These are phyloP conservation scores for Diplodia sapinea DNA, from an alignment of 2,329 filamentous ascomycete species.

Conservation along the genomic window DNA sequence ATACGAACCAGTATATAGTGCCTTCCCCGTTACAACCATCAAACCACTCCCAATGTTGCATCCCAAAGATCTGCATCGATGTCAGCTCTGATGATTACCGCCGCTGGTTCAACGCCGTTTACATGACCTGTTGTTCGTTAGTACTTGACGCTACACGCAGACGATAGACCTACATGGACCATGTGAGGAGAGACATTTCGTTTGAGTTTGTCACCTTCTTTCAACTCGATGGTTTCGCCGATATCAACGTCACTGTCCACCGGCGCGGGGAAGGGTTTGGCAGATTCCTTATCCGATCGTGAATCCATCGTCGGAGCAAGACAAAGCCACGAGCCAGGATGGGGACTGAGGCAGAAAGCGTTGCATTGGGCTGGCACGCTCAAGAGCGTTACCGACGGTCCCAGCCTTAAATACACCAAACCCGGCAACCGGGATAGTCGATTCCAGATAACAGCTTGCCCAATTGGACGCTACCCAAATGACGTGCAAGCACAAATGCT, in stretches of 20 bases:
- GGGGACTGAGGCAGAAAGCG: background rate
- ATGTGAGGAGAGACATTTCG: background rate
- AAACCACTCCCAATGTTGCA: conserved; percentile 43
- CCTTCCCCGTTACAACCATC: conserved; percentile 42
- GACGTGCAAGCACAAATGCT: background rate
- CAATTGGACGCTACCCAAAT: background rate
- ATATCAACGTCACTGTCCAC: background rate
- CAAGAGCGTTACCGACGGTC: background rate
- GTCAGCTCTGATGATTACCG: background rate
- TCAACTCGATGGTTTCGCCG: background rate
- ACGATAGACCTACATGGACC: background rate
- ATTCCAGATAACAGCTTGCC: background rate
- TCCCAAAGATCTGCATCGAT: conserved; percentile 34
- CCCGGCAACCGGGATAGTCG: background rate
- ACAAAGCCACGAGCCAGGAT: background rate
- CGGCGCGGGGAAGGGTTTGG: background rate
- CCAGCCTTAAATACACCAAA: background rate
- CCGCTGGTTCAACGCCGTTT: background rate
- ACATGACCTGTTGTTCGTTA: background rate
- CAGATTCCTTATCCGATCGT: background rate
- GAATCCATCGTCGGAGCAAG: background rate
- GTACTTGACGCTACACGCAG: background rate
- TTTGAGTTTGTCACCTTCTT: background rate
- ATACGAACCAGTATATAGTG: conserved; percentile 26
- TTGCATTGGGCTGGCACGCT: background rate